phyloP scores from a whole-genome alignment of 1,284 basidiomycete genomes.

The Sanguinoderma infundibulare region DNA sequence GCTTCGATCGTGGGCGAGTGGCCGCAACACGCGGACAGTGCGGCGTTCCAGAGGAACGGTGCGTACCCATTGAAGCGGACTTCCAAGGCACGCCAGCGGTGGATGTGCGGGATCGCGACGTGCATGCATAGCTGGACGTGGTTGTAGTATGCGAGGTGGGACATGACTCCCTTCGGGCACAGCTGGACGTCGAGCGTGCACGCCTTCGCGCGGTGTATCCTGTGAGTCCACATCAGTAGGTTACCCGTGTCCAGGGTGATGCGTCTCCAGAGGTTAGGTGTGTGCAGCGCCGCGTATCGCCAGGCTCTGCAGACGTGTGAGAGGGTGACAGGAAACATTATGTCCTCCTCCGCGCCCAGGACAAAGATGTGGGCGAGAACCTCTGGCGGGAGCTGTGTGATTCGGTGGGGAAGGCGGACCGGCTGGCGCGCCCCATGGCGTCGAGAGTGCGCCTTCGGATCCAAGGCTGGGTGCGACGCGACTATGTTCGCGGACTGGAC shows the following conservation, averaged over 20 bases:
- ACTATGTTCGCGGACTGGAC: neutral
- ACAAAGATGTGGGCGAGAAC: slow-evolving; percentile 64
- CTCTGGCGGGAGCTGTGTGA: slow-evolving; percentile 61
- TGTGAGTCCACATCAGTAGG: slow-evolving; percentile 60
- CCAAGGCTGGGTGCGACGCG: neutral
- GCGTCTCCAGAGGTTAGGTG: slow-evolving; percentile 63
- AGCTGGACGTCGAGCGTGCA: slow-evolving; percentile 64
- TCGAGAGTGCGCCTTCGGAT: neutral
- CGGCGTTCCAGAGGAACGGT: slow-evolving; percentile 68
- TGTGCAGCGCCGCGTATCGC: slow-evolving; percentile 59
- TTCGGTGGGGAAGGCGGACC: slow-evolving; percentile 43
- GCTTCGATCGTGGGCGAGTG: slow-evolving; percentile 42
- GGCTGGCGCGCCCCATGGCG: slow-evolving; percentile 16
- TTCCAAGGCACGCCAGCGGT: slow-evolving; percentile 62
- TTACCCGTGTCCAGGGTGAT: slow-evolving; percentile 50
- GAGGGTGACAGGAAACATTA: slow-evolving; percentile 57
- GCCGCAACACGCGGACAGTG: slow-evolving; percentile 54
- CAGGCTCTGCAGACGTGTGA: slow-evolving; percentile 70
- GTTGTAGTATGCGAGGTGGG: slow-evolving; percentile 38
- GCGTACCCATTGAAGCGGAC: slow-evolving; percentile 58
- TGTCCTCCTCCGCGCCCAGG: slow-evolving; percentile 58
- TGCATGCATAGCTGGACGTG: slow-evolving; percentile 64
- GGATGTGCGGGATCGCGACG: slow-evolving; percentile 52
- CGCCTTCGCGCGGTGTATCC: slow-evolving; percentile 58
- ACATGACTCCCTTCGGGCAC: slow-evolving; percentile 17